These are phyloP conservation scores for Sclerotinia sclerotiorum DNA, from an alignment of 2,329 filamentous ascomycete genomes.

Conservation along the genomic window DNA sequence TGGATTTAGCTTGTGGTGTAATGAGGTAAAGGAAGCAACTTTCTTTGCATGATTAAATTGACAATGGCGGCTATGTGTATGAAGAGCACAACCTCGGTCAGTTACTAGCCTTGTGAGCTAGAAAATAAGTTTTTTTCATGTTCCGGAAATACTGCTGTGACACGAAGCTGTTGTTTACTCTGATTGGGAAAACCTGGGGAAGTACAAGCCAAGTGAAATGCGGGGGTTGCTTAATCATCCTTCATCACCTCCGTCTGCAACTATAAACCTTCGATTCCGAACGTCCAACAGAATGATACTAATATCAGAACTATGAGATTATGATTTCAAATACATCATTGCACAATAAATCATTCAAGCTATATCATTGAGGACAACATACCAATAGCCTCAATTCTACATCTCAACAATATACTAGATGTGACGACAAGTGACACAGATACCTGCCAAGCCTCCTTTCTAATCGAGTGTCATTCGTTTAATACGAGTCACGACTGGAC, in stretches of 20 bases:
- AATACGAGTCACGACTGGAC: too few relatives aligned
- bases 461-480: too few relatives aligned
- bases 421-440: too few relatives aligned
- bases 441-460: too few relatives aligned
- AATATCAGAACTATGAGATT: too few relatives aligned
- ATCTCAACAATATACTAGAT: too few relatives aligned
- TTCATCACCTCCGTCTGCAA: neutral
- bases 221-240: conserved; percentile 9
- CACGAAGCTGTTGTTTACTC: neutral
- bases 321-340: too few relatives aligned
- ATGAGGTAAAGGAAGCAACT: conserved; percentile 11
- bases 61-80: conserved; percentile 12
- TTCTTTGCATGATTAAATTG: conserved; percentile 16
- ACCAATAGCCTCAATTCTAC: too few relatives aligned
- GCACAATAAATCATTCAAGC: too few relatives aligned
- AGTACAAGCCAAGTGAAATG: conserved; percentile 9
- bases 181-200: neutral
- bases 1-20: conserved; percentile 8
- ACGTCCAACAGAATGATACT: too few relatives aligned
- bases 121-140: neutral
- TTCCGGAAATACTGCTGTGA: neutral
- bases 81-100: conserved; percentile 4
- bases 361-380: too few relatives aligned
- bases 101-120: neutral
- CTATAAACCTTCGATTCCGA: neutral